A percentile compares a stretch with the other conserved stretches of the same genome.
These are phyloP conservation scores for Coemansia sp. DNA, from an alignment of 192 early-diverging fungal species.

Conservation along the genomic window DNA sequence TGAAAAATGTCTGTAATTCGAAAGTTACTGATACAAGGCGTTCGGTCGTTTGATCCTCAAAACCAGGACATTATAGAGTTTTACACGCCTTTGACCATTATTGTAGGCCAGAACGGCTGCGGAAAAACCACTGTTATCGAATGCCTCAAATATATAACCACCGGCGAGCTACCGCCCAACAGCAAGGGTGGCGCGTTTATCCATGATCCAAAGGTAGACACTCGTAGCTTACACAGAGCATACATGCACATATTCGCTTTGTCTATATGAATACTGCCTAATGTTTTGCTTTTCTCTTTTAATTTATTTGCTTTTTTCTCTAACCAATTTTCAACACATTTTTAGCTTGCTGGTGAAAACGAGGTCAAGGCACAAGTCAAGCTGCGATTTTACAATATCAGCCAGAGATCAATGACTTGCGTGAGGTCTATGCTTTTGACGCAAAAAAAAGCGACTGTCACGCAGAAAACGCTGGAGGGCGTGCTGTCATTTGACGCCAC, in stretches of 20 bases:
- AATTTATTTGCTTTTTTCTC: neutral
- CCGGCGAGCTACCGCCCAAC: constrained; percentile 88
- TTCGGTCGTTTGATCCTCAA: constrained; percentile 89
- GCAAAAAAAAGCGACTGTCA: constrained; percentile 59
- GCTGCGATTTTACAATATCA: constrained; percentile 79
- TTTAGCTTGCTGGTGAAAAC: constrained; percentile 63
- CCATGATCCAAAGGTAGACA: constrained; percentile 83
- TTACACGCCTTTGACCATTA: constrained; percentile 88
- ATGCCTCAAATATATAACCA: constrained; percentile 92
- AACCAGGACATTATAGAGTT: constrained; percentile 76
- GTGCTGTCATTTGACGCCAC: constrained; percentile 61
- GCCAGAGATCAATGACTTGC: constrained; percentile 67
- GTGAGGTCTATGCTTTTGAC: constrained; percentile 78
- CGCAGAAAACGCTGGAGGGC: constrained; percentile 80
- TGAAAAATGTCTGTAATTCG: constrained; percentile 64
- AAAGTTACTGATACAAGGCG: constrained; percentile 77
- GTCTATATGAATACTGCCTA: too few species aligned
- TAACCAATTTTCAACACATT: too few species aligned
- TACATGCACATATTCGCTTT: too few species aligned
- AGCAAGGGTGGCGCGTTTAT: constrained; percentile 88
- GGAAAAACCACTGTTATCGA: constrained; percentile 99
- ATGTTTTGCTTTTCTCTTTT: neutral
- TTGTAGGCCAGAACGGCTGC: constrained; percentile 93
- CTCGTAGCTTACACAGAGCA: too few species aligned
- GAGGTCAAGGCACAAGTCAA: constrained; percentile 92